Evolutionary conservation across 805 yeast species (phyloP).

Genomic region (Blastobotrys terrestris): DNA sequence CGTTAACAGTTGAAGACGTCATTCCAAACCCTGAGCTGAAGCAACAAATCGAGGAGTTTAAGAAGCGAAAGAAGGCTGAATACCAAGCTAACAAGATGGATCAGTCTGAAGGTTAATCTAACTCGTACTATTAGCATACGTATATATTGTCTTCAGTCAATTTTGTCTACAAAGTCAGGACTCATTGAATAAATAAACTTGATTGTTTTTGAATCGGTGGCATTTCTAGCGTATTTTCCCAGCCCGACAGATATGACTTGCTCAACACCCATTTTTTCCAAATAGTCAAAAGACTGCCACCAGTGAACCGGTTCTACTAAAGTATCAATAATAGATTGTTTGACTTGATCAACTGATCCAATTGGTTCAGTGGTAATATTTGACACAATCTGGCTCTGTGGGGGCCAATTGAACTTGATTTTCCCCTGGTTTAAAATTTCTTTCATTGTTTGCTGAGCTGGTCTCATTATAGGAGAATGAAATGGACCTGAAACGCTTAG

Average conservation of each 20-base stretch:
- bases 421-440: conserved; percentile 17
- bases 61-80: conserved; percentile 35
- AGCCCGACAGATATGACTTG: conserved; percentile 7
- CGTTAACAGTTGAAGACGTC: conserved; percentile 84
- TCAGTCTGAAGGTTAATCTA: conserved; percentile 1
- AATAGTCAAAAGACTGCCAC: conserved; percentile 22
- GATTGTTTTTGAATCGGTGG: not conserved
- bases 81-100: conserved; percentile 5
- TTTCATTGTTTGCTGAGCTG: conserved; percentile 34
- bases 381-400: conserved; percentile 22
- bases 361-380: conserved; percentile 31
- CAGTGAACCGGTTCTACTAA: conserved; percentile 30
- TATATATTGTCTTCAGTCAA: not conserved
- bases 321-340: conserved; percentile 20
- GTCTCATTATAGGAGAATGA: conserved; percentile 37
- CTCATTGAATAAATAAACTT: not conserved
- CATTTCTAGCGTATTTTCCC: conserved; percentile 4
- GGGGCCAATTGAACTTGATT: conserved; percentile 22
- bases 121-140: not conserved
- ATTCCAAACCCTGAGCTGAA: conserved; percentile 68
- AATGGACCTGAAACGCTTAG: conserved; percentile 48
- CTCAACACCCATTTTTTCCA: conserved; percentile 10
- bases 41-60: conserved; percentile 54
- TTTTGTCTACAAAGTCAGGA: not conserved
- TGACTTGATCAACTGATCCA: conserved; percentile 24